A percentile compares a stretch with the other conserved stretches of the same genome.
Conservation (phyloP, 805 yeast genomes). For the Isabelozyma gotoi region DNA sequence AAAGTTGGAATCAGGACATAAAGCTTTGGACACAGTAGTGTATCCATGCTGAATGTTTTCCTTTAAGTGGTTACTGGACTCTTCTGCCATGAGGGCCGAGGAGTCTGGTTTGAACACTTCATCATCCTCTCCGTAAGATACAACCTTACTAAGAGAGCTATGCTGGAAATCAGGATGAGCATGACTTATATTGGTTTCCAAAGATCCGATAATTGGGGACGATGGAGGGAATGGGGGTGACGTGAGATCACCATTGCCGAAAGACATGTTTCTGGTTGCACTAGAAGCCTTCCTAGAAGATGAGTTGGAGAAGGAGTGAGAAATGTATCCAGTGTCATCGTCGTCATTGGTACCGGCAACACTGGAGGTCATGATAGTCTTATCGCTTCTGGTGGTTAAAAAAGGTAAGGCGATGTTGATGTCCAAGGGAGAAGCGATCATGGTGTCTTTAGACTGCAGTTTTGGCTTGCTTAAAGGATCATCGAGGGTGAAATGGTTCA, state of each 20-base stretch:
- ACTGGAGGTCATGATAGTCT: conserved; percentile 20
- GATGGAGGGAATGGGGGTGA: conserved; percentile 16
- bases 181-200: conserved; percentile 40
- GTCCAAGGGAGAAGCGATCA: conserved; percentile 44
- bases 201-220: conserved; percentile 37
- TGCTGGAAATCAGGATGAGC: conserved; percentile 3
- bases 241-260: conserved; percentile 2
- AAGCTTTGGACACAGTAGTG: conserved; percentile 35
- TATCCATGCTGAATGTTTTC: conserved; percentile 36
- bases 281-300: conserved; percentile 28
- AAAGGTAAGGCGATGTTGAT: conserved; percentile 45
- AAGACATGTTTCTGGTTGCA: no score
- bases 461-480: conserved; percentile 5
- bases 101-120: conserved; percentile 29
- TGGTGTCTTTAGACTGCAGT: conserved; percentile 10
- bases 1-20: conserved; percentile 65
- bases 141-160: background rate
- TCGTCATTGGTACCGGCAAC: conserved; percentile 8
- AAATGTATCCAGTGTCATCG: conserved; percentile 5
- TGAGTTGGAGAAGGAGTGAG: conserved; percentile 10
- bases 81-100: conserved; percentile 29
- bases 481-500: background rate
- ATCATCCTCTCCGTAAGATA: conserved; percentile 4
- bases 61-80: conserved; percentile 11
- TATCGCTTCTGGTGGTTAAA: conserved; percentile 37